phyloP scores from a whole-genome alignment of 768 basidiomycete genomes.

The Xerocomellus amylosporus region DNA sequence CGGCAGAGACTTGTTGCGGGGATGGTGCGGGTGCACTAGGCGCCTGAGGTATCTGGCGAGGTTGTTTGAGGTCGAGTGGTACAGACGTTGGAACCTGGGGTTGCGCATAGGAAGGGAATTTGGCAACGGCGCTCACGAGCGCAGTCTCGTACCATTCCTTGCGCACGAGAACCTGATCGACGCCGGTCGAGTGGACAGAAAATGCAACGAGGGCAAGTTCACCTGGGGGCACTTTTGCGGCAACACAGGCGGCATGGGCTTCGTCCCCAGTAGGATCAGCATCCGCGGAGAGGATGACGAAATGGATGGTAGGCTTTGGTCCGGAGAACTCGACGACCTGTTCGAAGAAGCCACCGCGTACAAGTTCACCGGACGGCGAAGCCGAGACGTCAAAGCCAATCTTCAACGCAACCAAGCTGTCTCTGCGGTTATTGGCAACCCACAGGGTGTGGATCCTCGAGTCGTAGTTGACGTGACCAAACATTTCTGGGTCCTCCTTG shows the following conservation, averaged over 20 bases:
- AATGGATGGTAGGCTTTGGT: constrained; percentile 83
- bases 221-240: constrained; percentile 72
- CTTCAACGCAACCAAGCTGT: constrained; percentile 80
- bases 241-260: constrained; percentile 79
- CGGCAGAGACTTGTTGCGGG: constrained; percentile 13
- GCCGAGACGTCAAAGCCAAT: constrained; percentile 62
- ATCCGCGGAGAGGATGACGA: constrained; percentile 83
- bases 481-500: constrained; percentile 80
- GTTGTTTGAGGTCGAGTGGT: constrained; percentile 22
- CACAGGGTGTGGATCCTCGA: constrained; percentile 81
- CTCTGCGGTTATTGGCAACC: constrained; percentile 82
- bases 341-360: constrained; percentile 65
- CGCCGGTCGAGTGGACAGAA: constrained; percentile 86
- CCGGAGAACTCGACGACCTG: constrained; percentile 82
- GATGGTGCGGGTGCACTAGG: constrained; percentile 23
- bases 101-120: constrained; percentile 52
- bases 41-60: constrained; percentile 29
- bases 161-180: constrained; percentile 83
- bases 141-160: constrained; percentile 85
- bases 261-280: constrained; percentile 81
- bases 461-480: constrained; percentile 84
- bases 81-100: constrained; percentile 29
- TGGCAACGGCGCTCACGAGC: constrained; percentile 50
- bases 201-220: constrained; percentile 82
- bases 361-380: constrained; percentile 58